These are phyloP conservation scores for Phaseolus lunatus DNA, from an alignment of 306 rosid species.

Conservation along the genomic window DNA sequence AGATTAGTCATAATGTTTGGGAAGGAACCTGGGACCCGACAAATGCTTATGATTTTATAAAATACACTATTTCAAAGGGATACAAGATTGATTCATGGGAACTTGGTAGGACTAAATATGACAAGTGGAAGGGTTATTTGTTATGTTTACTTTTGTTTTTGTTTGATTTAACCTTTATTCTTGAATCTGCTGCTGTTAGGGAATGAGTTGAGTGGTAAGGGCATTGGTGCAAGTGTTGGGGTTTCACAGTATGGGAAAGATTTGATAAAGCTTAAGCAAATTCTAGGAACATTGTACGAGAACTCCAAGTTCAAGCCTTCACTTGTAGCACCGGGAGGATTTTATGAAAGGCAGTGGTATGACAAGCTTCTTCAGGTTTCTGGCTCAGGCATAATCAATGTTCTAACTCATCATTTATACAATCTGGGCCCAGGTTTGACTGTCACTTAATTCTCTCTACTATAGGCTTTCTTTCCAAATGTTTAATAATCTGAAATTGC, in stretches of 20 bases:
- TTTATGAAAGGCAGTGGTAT: slow-evolving; percentile 80
- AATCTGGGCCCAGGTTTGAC: slow-evolving; percentile 89
- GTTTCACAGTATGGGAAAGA: slow-evolving; percentile 88
- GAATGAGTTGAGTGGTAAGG: slow-evolving; percentile 89
- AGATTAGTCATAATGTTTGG: slow-evolving; percentile 60
- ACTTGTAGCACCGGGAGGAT: slow-evolving; percentile 92
- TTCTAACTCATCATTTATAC: slow-evolving; percentile 86
- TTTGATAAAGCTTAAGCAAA: slow-evolving; percentile 64
- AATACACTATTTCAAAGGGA: slow-evolving; percentile 79
- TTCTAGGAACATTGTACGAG: slow-evolving; percentile 59
- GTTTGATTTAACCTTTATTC: slow-evolving; percentile 41
- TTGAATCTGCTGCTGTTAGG: slow-evolving; percentile 60
- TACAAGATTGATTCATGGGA: slow-evolving; percentile 92
- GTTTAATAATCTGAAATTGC: slow-evolving; percentile 28
- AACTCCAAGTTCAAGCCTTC: slow-evolving; percentile 65
- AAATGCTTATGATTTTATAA: slow-evolving; percentile 72
- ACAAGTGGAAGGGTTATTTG: slow-evolving; percentile 19
- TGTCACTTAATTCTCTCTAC: slow-evolving; percentile 32
- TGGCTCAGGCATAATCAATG: slow-evolving; percentile 73
- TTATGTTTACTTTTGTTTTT: slow-evolving; percentile 7
- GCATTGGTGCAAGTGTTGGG: slow-evolving; percentile 78
- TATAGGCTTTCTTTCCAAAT: slow-evolving; percentile 14
- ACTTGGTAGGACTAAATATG: slow-evolving; percentile 64
- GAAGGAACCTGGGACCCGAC: slow-evolving; percentile 85
- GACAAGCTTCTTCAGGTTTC: slow-evolving; percentile 76